Percentiles rank a stretch among this genome's conserved stretches.
Conservation (phyloP, 352 stramenopile species). For the Phytophthora sansomeana region DNA sequence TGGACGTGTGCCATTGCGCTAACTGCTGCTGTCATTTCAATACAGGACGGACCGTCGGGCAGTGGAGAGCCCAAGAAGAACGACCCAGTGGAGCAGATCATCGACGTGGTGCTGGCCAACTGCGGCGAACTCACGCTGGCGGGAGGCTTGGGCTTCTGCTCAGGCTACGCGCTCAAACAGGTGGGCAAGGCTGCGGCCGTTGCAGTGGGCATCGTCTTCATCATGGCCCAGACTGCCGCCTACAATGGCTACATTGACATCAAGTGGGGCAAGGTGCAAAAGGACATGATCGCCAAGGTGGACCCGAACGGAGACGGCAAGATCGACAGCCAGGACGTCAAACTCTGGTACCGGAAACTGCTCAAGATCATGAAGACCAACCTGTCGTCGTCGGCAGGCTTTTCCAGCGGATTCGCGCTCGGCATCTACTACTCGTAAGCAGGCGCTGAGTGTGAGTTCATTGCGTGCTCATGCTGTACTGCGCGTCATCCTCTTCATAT, state of each 20-base stretch:
- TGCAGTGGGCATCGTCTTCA: conserved; percentile 81
- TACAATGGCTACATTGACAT: conserved; percentile 92
- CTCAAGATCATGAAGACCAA: conserved; percentile 83
- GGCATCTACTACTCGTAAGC: conserved; percentile 67
- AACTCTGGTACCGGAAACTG: conserved; percentile 79
- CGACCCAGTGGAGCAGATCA: conserved; percentile 67
- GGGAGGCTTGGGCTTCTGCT: conserved; percentile 79
- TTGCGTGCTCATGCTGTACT: background rate
- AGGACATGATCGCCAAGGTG: conserved; percentile 83
- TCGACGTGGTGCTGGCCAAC: conserved; percentile 68
- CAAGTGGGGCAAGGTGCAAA: conserved; percentile 91
- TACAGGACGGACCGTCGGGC: conserved; percentile 43
- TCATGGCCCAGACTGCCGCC: conserved; percentile 77
- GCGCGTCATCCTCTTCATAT: conserved; percentile 13
- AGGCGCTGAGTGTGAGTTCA: background rate
- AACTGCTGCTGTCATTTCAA: conserved; percentile 1
- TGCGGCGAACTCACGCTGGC: conserved; percentile 80
- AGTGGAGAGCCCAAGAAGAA: conserved; percentile 42
- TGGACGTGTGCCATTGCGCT: background rate
- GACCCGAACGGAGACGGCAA: conserved; percentile 88
- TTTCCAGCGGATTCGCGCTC: conserved; percentile 80
- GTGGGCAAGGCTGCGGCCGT: conserved; percentile 81
- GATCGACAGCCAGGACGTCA: conserved; percentile 83
- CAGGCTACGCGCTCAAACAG: conserved; percentile 86
- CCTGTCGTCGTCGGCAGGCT: conserved; percentile 83